Evolutionary conservation across 139 green algal genomes (phyloP).

Genomic region (Nannochloris sp.): DNA sequence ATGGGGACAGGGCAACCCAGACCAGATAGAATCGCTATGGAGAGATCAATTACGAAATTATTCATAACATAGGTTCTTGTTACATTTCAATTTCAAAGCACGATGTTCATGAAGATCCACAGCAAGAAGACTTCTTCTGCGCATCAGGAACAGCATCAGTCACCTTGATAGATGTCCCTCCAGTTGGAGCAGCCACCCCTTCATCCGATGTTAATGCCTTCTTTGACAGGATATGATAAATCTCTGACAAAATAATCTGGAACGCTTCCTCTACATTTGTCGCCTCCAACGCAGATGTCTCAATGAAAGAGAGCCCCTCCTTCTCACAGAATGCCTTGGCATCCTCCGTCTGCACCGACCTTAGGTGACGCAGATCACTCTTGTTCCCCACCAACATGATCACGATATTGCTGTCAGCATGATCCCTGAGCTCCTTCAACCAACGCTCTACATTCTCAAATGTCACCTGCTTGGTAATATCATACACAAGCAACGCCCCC

Average conservation of each 20-base stretch:
- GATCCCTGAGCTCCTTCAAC: constrained; percentile 96
- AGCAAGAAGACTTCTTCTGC: constrained; percentile 46
- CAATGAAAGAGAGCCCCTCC: constrained; percentile 94
- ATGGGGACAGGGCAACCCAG: constrained; percentile 5
- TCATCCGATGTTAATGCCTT: constrained; percentile 57
- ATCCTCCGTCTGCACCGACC: constrained; percentile 86
- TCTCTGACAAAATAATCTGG: constrained; percentile 93
- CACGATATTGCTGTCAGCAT: constrained; percentile 97
- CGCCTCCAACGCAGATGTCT: constrained; percentile 94
- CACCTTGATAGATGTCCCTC: constrained; percentile 40
- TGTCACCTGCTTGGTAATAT: constrained; percentile 97
- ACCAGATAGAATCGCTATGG: not conserved
- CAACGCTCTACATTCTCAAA: constrained; percentile 98
- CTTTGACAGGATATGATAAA: constrained; percentile 97
- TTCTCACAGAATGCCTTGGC: constrained; percentile 81
- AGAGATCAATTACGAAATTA: not conserved
- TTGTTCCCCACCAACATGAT: constrained; percentile 99
- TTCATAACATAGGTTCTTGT: not conserved
- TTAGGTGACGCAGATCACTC: constrained; percentile 89
- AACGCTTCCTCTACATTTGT: constrained; percentile 98
- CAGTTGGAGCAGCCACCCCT: constrained; percentile 21
- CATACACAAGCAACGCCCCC: constrained; percentile 95
- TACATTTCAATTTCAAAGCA: constrained; percentile 1
- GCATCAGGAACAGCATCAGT: constrained; percentile 33
- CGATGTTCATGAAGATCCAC: constrained; percentile 6